Percentiles rank a stretch among this genome's conserved stretches.
phyloP scores from a whole-genome alignment of 2,329 filamentous ascomycete species.

The Aspergillus nomiae region DNA sequence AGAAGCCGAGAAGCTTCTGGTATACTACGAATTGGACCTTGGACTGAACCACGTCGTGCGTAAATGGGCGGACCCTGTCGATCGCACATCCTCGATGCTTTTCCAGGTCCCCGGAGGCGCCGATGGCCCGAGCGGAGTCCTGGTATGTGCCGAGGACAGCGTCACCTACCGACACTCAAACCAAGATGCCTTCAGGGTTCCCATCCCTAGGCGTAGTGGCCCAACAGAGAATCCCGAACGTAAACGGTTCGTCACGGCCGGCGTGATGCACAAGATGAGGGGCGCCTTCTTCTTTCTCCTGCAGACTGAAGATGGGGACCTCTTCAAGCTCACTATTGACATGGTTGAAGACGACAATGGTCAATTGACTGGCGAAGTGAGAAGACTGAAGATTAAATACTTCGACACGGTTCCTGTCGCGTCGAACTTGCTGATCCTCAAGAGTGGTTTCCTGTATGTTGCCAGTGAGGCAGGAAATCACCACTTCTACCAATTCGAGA shows the following conservation, averaged over 20 bases:
- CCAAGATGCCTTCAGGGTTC: conserved; percentile 82
- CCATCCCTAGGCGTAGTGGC: conserved; percentile 83
- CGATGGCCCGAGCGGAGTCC: conserved; percentile 89
- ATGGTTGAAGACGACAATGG: conserved; percentile 80
- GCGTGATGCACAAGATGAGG: conserved; percentile 97
- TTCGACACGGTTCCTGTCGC: conserved; percentile 95
- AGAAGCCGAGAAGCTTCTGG: conserved; percentile 83
- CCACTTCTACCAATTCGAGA: conserved; percentile 95
- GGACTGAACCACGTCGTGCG: conserved; percentile 96
- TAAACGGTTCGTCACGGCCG: conserved; percentile 82
- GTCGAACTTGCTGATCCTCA: conserved; percentile 84
- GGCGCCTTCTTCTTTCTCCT: conserved; percentile 96
- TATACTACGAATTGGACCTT: conserved; percentile 97
- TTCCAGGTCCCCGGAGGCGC: conserved; percentile 95
- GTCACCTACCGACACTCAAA: conserved; percentile 98
- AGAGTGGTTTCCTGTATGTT: conserved; percentile 92
- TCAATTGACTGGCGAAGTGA: conserved; percentile 77
- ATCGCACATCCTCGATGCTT: conserved; percentile 82
- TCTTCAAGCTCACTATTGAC: conserved; percentile 95
- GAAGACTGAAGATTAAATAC: conserved; percentile 88
- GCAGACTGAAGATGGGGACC: conserved; percentile 95
- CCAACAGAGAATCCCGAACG: conserved; percentile 89
- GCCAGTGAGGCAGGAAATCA: conserved; percentile 92
- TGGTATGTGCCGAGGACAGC: conserved; percentile 92
- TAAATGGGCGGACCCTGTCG: conserved; percentile 93